Percentiles rank a stretch among this genome's conserved stretches.
Conservation (phyloP, 257 asterid species). For the Nicotiana undulata region DNA sequence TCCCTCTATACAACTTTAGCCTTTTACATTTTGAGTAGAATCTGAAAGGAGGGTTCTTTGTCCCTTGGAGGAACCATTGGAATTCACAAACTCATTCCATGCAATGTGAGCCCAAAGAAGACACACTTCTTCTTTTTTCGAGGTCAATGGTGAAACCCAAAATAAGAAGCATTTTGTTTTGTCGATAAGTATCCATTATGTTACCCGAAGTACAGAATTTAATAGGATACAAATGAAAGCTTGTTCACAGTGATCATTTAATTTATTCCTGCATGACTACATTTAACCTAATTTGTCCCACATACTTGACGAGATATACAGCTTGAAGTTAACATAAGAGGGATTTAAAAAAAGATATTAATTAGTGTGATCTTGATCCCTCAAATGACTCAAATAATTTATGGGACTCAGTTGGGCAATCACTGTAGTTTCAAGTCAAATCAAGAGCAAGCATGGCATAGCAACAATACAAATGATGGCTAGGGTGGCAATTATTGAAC, state of each 20-base stretch:
- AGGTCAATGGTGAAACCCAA: background rate
- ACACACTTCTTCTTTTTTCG: background rate
- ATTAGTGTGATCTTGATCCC: background rate
- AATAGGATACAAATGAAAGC: background rate
- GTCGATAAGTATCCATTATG: background rate
- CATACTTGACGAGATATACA: background rate
- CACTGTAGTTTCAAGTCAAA: slow-evolving; percentile 24
- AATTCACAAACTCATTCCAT: background rate
- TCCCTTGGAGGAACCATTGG: slow-evolving; percentile 3
- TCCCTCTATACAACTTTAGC: background rate
- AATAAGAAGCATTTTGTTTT: background rate
- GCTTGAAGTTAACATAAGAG: slow-evolving; percentile 1
- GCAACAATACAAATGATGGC: slow-evolving; percentile 56
- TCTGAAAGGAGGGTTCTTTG: background rate
- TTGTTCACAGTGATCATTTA: background rate
- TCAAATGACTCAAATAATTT: slow-evolving; percentile 8
- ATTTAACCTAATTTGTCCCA: background rate
- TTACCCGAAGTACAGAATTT: background rate
- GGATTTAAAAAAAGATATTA: background rate
- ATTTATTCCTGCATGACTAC: slow-evolving; percentile 1
- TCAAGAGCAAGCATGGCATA: slow-evolving; percentile 67
- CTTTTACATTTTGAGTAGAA: background rate
- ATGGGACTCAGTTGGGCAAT: slow-evolving; percentile 1
- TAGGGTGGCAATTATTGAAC: slow-evolving; percentile 73
- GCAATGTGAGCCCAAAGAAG: background rate